These are phyloP conservation scores for Caryopteris hybrid DNA, from an alignment of 305 asterid genomes.

Conservation along the genomic window DNA sequence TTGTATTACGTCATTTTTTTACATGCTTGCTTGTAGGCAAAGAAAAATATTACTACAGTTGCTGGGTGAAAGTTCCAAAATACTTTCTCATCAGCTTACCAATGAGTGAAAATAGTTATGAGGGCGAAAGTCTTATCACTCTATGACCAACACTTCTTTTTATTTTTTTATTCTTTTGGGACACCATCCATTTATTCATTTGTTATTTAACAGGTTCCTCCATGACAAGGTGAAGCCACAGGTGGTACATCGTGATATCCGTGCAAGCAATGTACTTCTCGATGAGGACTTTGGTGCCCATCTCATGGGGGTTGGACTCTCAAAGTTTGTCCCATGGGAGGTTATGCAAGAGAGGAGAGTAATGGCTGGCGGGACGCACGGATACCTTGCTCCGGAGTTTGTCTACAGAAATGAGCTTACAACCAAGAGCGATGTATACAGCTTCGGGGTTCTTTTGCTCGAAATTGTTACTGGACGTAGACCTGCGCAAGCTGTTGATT, in stretches of 20 bases:
- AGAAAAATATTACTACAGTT: no score
- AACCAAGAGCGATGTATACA: slow-evolving; percentile 95
- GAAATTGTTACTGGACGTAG: slow-evolving; percentile 92
- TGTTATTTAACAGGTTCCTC: slow-evolving; percentile 58
- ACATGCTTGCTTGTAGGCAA: no score
- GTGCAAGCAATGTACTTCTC: slow-evolving; percentile 90
- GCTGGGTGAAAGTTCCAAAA: no score
- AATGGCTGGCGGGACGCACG: slow-evolving; percentile 98
- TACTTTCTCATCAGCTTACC: no score
- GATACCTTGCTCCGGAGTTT: slow-evolving; percentile 96
- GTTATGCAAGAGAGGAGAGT: slow-evolving; percentile 96
- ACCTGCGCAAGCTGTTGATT: slow-evolving; percentile 94
- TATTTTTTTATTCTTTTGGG: no score
- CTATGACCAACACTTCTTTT: no score
- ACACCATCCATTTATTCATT: neutral
- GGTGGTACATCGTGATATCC: slow-evolving; percentile 91
- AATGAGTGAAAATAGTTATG: no score
- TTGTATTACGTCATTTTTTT: no score
- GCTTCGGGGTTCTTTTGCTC: slow-evolving; percentile 94
- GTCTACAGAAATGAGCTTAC: slow-evolving; percentile 94
- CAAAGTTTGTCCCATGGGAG: slow-evolving; percentile 95
- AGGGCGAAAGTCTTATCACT: no score
- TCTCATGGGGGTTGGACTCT: slow-evolving; percentile 94
- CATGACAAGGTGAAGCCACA: slow-evolving; percentile 99
- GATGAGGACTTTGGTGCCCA: slow-evolving; percentile 94